A percentile compares a stretch with the other conserved stretches of the same genome.
Evolutionary conservation across 768 basidiomycete species (phyloP).

Genomic region (Tricholoma hemisulphureum): DNA sequence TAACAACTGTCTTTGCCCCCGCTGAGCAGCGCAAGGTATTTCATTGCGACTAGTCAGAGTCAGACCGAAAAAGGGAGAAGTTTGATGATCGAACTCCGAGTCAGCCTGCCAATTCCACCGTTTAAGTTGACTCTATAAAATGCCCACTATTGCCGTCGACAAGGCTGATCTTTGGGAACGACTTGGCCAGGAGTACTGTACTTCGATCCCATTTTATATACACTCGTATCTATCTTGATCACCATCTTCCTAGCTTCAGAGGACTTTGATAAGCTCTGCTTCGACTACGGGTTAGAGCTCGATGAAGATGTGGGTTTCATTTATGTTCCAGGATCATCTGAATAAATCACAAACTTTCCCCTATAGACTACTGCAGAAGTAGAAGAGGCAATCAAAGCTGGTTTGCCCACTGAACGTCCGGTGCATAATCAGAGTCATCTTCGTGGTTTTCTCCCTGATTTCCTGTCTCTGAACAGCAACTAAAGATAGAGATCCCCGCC

Average conservation of each 20-base stretch:
- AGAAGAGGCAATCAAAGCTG: conserved; percentile 76
- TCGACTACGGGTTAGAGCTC: conserved; percentile 96
- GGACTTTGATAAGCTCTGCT: conserved; percentile 92
- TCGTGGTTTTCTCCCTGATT: not conserved
- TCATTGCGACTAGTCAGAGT: conserved; percentile 49
- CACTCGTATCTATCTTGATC: conserved; percentile 17
- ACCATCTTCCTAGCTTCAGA: conserved; percentile 64
- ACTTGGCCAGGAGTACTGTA: conserved; percentile 82
- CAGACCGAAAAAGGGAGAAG: conserved; percentile 12
- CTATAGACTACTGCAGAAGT: conserved; percentile 85
- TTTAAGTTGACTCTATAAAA: conserved; percentile 34
- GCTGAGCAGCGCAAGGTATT: conserved; percentile 90
- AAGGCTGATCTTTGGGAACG: conserved; percentile 91
- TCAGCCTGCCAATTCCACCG: too few relatives aligned
- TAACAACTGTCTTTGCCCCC: conserved; percentile 98
- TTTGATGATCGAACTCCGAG: too few relatives aligned
- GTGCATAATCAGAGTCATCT: conserved; percentile 41
- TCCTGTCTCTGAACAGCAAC: conserved; percentile 56
- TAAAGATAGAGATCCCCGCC: conserved; percentile 99
- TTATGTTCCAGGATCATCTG: not conserved
- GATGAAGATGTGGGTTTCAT: conserved; percentile 84
- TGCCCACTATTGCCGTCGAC: conserved; percentile 96
- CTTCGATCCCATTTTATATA: conserved; percentile 18
- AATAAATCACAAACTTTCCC: not conserved
- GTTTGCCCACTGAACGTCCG: conserved; percentile 80